Evolutionary conservation across 345 rosid species (phyloP), one percentile per base, ranked within the genome.

Genomic region (Raphanus raphanistrum): DNA sequence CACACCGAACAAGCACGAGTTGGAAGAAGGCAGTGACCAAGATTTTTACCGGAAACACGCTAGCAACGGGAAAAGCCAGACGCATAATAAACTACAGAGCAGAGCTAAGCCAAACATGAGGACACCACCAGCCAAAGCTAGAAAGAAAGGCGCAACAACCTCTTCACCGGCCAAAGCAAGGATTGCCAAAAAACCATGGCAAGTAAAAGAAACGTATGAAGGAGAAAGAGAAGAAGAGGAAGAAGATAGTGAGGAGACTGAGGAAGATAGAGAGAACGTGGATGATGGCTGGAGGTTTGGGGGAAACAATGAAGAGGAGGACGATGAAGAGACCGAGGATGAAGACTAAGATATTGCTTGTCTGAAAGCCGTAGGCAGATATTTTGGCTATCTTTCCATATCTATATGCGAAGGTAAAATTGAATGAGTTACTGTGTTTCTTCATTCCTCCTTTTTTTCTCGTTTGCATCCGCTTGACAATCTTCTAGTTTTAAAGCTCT

Each of bases 251-350:
- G 96, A 92, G 63, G 98, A 94, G 78, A 92, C 98, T 0, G 97
- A 94, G 84, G 96, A 92, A 80, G 99, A 95, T 70, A 84, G 88
- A 27, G 96, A 92, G 32, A 90, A 90, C 64, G 84, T 84, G 38
- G 98, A 92, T 26, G 96, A 90, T 73, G 93, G 98, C 38, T 95
- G 91, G 93, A 86, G 92, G 68, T 90, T 84, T 72, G 87, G 88
- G 0, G 88, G 85, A 52, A 87, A 87, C 80, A 86, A 90, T 1
- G 82, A 79, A 16, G 94, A 89, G 3, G 97, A 92, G 0, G 94
- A 92, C 10, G 96, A 95, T 9, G 99, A 95, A 80, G 99, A 95
- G 84, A 95, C 99, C 0, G 96, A 92, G 74, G 79, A 95, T 63
- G 99, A 92, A 85, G 99, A 92, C 70, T 92, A 87, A 60, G 84